Evolutionary conservation across 495 filamentous ascomycete genomes (phyloP).

Genomic region (Rusavskia elegans): DNA sequence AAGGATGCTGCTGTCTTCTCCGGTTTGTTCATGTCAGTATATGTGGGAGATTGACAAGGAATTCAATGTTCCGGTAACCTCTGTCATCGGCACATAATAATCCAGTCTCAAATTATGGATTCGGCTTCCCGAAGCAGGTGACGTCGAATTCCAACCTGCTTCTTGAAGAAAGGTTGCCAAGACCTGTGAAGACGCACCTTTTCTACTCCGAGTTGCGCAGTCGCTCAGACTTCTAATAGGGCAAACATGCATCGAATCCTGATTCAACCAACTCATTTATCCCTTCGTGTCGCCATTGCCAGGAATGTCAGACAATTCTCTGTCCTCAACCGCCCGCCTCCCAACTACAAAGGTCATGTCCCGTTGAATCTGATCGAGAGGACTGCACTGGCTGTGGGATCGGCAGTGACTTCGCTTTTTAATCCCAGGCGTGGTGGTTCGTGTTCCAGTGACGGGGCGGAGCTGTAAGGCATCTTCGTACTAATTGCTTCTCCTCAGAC

Average conservation of each 20-base stretch:
- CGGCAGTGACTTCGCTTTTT: conserved; percentile 60
- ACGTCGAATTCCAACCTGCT: no score
- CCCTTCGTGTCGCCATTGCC: not conserved
- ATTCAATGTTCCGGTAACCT: no score
- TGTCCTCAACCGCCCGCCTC: conserved; percentile 57
- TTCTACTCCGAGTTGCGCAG: no score
- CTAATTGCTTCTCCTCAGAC: conserved; percentile 34
- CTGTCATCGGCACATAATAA: no score
- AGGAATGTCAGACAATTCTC: conserved; percentile 40
- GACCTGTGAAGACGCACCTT: no score
- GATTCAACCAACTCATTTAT: not conserved
- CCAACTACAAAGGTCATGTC: conserved; percentile 83
- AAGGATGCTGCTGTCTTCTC: conserved; percentile 26
- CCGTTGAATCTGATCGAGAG: conserved; percentile 69
- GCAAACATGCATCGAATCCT: not conserved
- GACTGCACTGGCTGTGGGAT: conserved; percentile 62
- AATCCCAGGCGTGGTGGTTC: conserved; percentile 66
- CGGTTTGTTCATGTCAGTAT: not conserved
- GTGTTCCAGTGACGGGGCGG: conserved; percentile 1
- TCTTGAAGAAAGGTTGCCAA: no score
- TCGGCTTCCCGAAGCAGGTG: no score
- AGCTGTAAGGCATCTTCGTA: no score
- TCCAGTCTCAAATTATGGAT: no score
- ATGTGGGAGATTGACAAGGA: no score
- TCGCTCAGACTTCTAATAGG: no score